Conservation (phyloP, 345 rosid genomes). For the Bruguiera sexangula region DNA sequence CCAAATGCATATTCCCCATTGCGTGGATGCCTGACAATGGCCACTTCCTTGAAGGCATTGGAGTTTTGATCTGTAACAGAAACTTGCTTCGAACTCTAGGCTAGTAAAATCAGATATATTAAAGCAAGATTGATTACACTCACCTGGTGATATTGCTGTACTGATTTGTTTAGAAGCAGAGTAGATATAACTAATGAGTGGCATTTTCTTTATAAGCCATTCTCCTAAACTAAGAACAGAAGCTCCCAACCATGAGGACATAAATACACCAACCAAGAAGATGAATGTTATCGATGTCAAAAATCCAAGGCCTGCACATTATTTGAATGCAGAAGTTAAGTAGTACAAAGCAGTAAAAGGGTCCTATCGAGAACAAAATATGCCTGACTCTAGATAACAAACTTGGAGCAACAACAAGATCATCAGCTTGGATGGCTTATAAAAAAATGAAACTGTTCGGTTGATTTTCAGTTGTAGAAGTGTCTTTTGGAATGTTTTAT, state of each 20-base stretch:
- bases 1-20: slow-evolving; percentile 67
- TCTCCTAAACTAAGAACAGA: slow-evolving; percentile 69
- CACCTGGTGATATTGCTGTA: slow-evolving; percentile 74
- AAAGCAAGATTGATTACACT: slow-evolving; percentile 3
- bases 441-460: not conserved
- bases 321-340: not conserved
- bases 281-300: slow-evolving; percentile 72
- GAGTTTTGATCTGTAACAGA: slow-evolving; percentile 56
- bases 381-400: not conserved
- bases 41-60: slow-evolving; percentile 75
- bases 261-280: slow-evolving; percentile 63
- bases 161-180: slow-evolving; percentile 78
- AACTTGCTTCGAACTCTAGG: not conserved
- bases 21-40: slow-evolving; percentile 68
- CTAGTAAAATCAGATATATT: not conserved
- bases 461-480: too few relatives aligned
- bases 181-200: slow-evolving; percentile 62
- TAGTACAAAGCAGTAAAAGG: not conserved
- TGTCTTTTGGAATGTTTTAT: too few relatives aligned
- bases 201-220: slow-evolving; percentile 81
- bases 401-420: not conserved
- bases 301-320: slow-evolving; percentile 60
- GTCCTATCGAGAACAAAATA: not conserved
- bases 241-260: slow-evolving; percentile 78
- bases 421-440: not conserved